Evolutionary conservation across 2,329 filamentous ascomycete genomes (phyloP), one percentile per base, ranked within the genome.

Genomic region (Trichothecium sympodiale): DNA sequence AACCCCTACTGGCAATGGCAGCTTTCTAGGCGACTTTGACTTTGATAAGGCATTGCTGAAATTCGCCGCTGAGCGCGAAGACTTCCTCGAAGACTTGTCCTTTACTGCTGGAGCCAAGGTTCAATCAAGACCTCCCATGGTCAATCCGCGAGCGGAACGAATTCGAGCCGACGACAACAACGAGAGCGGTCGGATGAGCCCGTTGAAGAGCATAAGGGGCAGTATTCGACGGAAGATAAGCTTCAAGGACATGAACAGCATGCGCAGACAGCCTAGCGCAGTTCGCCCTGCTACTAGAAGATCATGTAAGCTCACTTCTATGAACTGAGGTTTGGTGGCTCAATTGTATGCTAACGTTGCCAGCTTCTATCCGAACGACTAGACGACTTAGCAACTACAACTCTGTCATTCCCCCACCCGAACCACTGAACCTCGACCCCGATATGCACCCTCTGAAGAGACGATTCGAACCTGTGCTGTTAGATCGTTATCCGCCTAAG

Each of bases 311-410:
- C 54, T 33, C 31, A 34, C 16, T 13, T 37, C 26, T 29, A 15
- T 29, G 20, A 10, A 6, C 10, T 25, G 6, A 25, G 20, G 10
- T 10, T 25, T 10, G n/a, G 17, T 46, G 20, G 46, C 44, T 38
- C 36, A 26, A 31, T 38, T 38, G 17, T 33, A 40, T 43, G 49
- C 55, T 61, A 49, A 58, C 20, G 10, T 46, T 40, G 34, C 10
- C 36, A 74, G 72, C 71, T 40, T 77, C 72, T 31, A 62, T 77
- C 43, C 80, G 88, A 47, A 94, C 88, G 5, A 80, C 88, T 27
- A 91, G 79, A 61, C 77, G 91, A 48, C 65, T 96, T 45, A 96
- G 89, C 59, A 94, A 94, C 55, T 98, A 98, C 61, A 96, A 96
- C 57, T 95, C 91, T 1, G 91, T 98, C 35, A 96, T 98, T 36